phyloP scores from a whole-genome alignment of 2,329 filamentous ascomycete genomes.

The Aureobasidium subglaciale region DNA sequence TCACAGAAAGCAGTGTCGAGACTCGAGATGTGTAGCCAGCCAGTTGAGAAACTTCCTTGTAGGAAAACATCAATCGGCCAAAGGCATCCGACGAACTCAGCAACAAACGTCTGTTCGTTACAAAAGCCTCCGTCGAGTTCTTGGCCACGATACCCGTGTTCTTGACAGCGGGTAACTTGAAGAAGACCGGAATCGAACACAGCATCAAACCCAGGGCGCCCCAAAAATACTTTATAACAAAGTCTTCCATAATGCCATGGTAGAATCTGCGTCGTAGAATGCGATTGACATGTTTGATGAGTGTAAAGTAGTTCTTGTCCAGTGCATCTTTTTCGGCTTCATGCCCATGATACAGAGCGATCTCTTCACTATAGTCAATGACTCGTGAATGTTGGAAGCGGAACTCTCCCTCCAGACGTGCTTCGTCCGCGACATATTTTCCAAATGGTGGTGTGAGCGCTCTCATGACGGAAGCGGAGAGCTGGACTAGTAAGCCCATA shows the following conservation, averaged over 20 bases:
- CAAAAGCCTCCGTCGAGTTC: conserved; percentile 55
- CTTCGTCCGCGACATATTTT: conserved; percentile 95
- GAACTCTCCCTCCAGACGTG: conserved; percentile 89
- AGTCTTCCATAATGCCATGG: conserved; percentile 99
- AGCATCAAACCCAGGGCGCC: conserved; percentile 84
- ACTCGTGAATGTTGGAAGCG: conserved; percentile 88
- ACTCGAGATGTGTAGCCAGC: conserved; percentile 94
- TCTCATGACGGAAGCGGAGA: conserved; percentile 89
- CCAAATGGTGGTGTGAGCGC: conserved; percentile 92
- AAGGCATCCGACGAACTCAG: conserved; percentile 93
- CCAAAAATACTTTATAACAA: conserved; percentile 99
- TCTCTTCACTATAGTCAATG: conserved; percentile 93
- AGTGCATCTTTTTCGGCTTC: conserved; percentile 92
- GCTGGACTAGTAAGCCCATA: conserved; percentile 88
- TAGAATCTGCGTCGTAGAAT: conserved; percentile 86
- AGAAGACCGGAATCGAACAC: conserved; percentile 92
- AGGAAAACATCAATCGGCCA: conserved; percentile 93
- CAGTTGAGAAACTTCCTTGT: conserved; percentile 93
- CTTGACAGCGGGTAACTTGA: conserved; percentile 74
- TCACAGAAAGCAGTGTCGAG: conserved; percentile 80
- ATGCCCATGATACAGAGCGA: conserved; percentile 86
- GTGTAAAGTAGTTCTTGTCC: conserved; percentile 96
- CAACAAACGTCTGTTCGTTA: conserved; percentile 88
- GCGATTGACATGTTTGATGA: conserved; percentile 98
- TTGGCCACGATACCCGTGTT: conserved; percentile 34